Evolutionary conservation across 2,329 filamentous ascomycete genomes (phyloP).

Genomic region (Claviceps monticola): DNA sequence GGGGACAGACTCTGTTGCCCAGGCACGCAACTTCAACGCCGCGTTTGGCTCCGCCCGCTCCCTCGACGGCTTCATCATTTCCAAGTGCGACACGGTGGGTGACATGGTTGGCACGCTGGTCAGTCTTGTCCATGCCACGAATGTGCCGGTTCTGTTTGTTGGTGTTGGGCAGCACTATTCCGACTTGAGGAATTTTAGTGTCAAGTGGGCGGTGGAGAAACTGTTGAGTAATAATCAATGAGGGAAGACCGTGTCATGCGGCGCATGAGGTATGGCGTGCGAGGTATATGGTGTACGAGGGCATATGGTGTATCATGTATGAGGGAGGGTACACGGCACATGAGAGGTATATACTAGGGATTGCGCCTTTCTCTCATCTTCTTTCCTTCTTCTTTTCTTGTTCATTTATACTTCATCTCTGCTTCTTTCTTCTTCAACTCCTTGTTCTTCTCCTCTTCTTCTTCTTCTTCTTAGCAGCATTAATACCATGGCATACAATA

Average conservation of each 20-base stretch:
- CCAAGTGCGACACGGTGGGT: slow-evolving; percentile 97
- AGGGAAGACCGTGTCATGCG: background rate
- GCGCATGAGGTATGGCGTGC: too few relatives aligned
- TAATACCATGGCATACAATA: too few relatives aligned
- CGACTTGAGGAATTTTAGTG: slow-evolving; percentile 54
- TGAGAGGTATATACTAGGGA: too few relatives aligned
- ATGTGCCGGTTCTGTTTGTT: slow-evolving; percentile 89
- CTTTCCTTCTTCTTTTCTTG: background rate
- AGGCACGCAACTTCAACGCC: slow-evolving; percentile 91
- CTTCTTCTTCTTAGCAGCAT: too few relatives aligned
- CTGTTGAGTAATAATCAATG: slow-evolving; percentile 37
- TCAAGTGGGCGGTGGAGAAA: slow-evolving; percentile 56
- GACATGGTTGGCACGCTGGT: slow-evolving; percentile 96
- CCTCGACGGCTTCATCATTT: slow-evolving; percentile 95
- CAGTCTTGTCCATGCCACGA: slow-evolving; percentile 93
- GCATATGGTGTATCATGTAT: too few relatives aligned
- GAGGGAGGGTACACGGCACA: too few relatives aligned
- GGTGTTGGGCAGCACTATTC: slow-evolving; percentile 59
- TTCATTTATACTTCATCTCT: background rate
- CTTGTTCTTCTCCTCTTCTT: too few relatives aligned
- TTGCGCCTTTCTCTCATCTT: background rate
- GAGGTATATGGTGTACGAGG: too few relatives aligned
- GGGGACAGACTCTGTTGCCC: slow-evolving; percentile 86
- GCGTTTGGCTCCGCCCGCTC: slow-evolving; percentile 70
- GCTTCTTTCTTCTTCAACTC: too few relatives aligned